These are phyloP conservation scores for Glonium stellatum DNA, from an alignment of 495 filamentous ascomycete genomes.

Conservation along the genomic window DNA sequence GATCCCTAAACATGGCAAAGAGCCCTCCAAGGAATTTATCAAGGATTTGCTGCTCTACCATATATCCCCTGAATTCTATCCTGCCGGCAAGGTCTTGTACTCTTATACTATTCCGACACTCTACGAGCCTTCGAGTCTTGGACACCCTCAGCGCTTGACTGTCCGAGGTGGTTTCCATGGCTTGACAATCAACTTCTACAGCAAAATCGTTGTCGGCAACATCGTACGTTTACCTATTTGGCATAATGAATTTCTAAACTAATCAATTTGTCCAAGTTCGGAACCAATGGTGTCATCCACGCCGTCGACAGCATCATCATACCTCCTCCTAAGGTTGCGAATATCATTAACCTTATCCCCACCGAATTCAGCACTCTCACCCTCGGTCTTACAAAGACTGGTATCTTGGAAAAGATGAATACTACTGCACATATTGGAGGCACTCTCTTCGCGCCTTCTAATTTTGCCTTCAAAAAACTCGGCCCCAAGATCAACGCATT, in stretches of 20 bases:
- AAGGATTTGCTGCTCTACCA: conserved; percentile 65
- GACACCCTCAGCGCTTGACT: conserved; percentile 61
- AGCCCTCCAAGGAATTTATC: conserved; percentile 57
- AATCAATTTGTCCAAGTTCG: conserved; percentile 36
- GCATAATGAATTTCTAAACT: background rate
- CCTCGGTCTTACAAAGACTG: conserved; percentile 63
- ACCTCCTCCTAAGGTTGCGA: conserved; percentile 57
- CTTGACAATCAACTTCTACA: conserved; percentile 66
- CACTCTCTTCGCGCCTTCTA: conserved; percentile 70
- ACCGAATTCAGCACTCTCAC: conserved; percentile 67
- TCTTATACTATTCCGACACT: conserved; percentile 66
- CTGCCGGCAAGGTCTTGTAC: conserved; percentile 48
- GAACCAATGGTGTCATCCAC: conserved; percentile 75
- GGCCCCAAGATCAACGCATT: conserved; percentile 66
- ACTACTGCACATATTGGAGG: conserved; percentile 41
- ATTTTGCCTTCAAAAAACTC: conserved; percentile 65
- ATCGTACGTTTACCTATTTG: conserved; percentile 45
- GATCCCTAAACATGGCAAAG: conserved; percentile 49
- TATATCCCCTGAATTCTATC: conserved; percentile 55
- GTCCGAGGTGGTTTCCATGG: conserved; percentile 51
- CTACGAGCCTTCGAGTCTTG: conserved; percentile 49
- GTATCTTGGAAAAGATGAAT: conserved; percentile 48
- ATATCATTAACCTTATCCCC: conserved; percentile 61
- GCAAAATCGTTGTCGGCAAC: conserved; percentile 56
- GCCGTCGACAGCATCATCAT: conserved; percentile 62